Evolutionary conservation across 768 basidiomycete species (phyloP), one percentile per base, ranked within the genome.

Genomic region (Rhodotorula paludigena): DNA sequence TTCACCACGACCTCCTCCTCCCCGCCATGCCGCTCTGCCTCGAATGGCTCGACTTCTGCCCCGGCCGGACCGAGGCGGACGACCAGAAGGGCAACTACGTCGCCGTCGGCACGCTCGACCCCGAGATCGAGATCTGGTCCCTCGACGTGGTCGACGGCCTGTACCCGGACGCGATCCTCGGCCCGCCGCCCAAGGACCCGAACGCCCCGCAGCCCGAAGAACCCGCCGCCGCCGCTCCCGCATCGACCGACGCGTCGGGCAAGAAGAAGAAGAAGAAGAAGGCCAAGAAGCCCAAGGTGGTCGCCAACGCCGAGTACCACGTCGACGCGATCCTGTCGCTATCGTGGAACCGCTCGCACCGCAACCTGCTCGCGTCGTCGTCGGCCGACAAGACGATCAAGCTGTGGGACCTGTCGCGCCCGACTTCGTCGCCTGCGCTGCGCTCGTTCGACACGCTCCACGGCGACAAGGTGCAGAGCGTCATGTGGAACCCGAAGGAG

Each of bases 41-140:
- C 64, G 96, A 99, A 82, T 99, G 96, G 96, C 87, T 97, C 66
- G 90, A 98, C 78, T 97, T 92, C 78, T 84, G 87, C n/a, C 89
- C 91, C 32, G 67, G 68, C 36, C 70, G 76, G 10, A 69, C 72
- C 8, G 65, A 52, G 41, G 59, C 57, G 28, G 69, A 63, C 6
- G 44, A 66, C 35, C 35, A 25, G 38, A 70, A 73, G 28, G 73
- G 74, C 53, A 94, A 88, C 77, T 97, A 89, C 78, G 87, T 99
- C 73, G 96, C 96, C 3, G 92, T 99, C 25, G 96, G 94, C 20
- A 94, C 92, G 4, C 85, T 98, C 61, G 93, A 98, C 72, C 94
- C 96, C 32, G 91, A 94, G 76, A 97, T 99, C 69, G 96, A 99
- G 79, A 94, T 99, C 74, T 99, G 93, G 91, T 93, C 92, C 23